Evolutionary conservation across 192 early-diverging fungal species (phyloP), one percentile per base, ranked within the genome.

Genomic region (Mortierella alpina): DNA sequence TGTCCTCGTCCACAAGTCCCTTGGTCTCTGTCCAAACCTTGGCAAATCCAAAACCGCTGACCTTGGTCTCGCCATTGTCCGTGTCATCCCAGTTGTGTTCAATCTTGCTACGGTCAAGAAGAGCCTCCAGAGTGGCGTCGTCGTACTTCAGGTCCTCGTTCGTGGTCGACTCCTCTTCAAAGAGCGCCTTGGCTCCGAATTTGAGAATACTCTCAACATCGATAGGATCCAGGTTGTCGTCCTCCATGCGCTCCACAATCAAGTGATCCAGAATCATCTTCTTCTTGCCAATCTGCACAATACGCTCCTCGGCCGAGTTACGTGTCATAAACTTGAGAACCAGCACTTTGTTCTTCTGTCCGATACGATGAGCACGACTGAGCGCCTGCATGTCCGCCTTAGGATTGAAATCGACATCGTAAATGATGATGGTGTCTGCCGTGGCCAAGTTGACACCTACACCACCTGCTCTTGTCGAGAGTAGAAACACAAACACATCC

Each of bases 231-330:
- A 87, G 49, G 9, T 85, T 83, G 44, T 90, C 85, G 18, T 88
- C 87, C 31, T 86, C 85, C 93, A 94, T 92, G 22, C 83, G 85
- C 53, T 91, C 91, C 14, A 95, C 92, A 42, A 95, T 88, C 31
- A 95, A 69, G 73, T 93, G 91, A 78, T 94, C 91, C 45, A 93
- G 69, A 0, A 92, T 89, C 73, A 94, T 86, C 76, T 95, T 95
- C 61, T 86, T 85, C 66, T 93, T 94, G 13, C 88, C 92, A 0
- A 92, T 85, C 70, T 94, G 89, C 10, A 94, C 70, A 57, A 95
- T 92, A n/a, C 86, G 84, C 64, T 91, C 92, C 84, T 93, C 92
- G 6, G 89, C 87, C 39, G 88, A 88, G 53, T 86, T 79, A 10
- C 90, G 76, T 0, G 90, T 90, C 72, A 92, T 88, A 45, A 94